phyloP scores from a whole-genome alignment of 164 flowering plant species.

The Vitis amurensis region DNA sequence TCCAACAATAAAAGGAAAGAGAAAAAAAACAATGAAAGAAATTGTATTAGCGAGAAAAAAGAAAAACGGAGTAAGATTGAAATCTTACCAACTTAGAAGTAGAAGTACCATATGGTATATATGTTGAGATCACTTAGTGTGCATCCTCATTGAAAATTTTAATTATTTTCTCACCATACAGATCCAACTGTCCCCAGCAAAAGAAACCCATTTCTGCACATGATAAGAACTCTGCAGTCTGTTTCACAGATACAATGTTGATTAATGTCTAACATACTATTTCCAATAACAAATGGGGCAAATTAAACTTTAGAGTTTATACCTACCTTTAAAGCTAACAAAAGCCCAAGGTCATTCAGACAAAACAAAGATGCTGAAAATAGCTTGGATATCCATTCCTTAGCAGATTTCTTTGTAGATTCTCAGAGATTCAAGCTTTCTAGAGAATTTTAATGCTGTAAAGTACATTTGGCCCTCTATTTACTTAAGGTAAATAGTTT shows the following conservation, averaged over 20 bases:
- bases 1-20: neutral
- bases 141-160: slow-evolving; percentile 52
- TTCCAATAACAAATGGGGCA: neutral
- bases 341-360: slow-evolving; percentile 70
- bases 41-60: neutral
- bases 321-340: slow-evolving; percentile 68
- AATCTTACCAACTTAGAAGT: neutral
- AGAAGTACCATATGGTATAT: slow-evolving; percentile 49
- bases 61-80: neutral
- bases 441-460: slow-evolving; percentile 40
- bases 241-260: slow-evolving; percentile 8
- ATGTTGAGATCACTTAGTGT: slow-evolving; percentile 25
- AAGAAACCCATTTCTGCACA: slow-evolving; percentile 30
- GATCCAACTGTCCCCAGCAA: slow-evolving; percentile 44
- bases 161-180: slow-evolving; percentile 33
- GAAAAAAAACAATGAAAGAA: slow-evolving; percentile 3
- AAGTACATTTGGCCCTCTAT: neutral
- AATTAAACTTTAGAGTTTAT: neutral
- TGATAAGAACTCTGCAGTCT: slow-evolving; percentile 69
- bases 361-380: slow-evolving; percentile 45
- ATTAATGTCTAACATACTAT: neutral
- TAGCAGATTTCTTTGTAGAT: slow-evolving; percentile 27
- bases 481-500: neutral
- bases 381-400: slow-evolving; percentile 42
- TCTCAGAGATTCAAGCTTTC: slow-evolving; percentile 23